These are phyloP conservation scores for Mycena venus DNA, from an alignment of 768 basidiomycete genomes.

Conservation along the genomic window DNA sequence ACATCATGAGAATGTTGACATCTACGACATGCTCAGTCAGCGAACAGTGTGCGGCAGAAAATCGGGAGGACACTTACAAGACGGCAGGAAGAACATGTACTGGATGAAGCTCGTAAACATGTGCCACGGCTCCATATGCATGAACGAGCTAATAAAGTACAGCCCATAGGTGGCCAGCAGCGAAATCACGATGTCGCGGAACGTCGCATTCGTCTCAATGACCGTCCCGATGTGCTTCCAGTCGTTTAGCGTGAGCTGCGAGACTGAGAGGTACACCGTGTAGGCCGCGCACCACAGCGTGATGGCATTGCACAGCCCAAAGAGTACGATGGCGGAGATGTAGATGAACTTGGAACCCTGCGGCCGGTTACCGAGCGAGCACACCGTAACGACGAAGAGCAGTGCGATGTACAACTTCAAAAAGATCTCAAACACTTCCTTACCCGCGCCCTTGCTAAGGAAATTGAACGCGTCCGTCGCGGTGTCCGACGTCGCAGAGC, in stretches of 20 bases:
- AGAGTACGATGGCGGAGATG: slow-evolving; percentile 78
- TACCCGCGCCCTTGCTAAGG: slow-evolving; percentile 78
- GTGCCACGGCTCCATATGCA: slow-evolving; percentile 97
- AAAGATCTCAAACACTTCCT: slow-evolving; percentile 83
- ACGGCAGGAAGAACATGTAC: slow-evolving; percentile 92
- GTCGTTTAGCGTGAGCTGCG: slow-evolving; percentile 72
- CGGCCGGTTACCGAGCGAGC: slow-evolving; percentile 93
- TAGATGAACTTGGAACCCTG: slow-evolving; percentile 94
- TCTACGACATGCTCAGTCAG: slow-evolving; percentile 49
- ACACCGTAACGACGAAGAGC: slow-evolving; percentile 85
- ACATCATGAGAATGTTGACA: slow-evolving; percentile 93
- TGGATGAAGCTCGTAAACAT: slow-evolving; percentile 94
- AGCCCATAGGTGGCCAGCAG: slow-evolving; percentile 83
- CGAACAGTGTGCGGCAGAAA: neutral
- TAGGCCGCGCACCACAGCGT: slow-evolving; percentile 93
- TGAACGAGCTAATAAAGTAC: slow-evolving; percentile 87
- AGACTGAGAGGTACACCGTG: slow-evolving; percentile 89
- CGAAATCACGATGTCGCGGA: slow-evolving; percentile 89
- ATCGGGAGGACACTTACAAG: slow-evolving; percentile 57
- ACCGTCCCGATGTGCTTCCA: slow-evolving; percentile 81
- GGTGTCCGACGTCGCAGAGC: slow-evolving; percentile 75
- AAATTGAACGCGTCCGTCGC: slow-evolving; percentile 84
- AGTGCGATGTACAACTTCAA: slow-evolving; percentile 86
- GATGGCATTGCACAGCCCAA: slow-evolving; percentile 83
- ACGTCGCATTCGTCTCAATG: slow-evolving; percentile 72